These are phyloP conservation scores for Triticum monococcum DNA, from an alignment of 176 grass and related monocot species.

Conservation along the genomic window DNA sequence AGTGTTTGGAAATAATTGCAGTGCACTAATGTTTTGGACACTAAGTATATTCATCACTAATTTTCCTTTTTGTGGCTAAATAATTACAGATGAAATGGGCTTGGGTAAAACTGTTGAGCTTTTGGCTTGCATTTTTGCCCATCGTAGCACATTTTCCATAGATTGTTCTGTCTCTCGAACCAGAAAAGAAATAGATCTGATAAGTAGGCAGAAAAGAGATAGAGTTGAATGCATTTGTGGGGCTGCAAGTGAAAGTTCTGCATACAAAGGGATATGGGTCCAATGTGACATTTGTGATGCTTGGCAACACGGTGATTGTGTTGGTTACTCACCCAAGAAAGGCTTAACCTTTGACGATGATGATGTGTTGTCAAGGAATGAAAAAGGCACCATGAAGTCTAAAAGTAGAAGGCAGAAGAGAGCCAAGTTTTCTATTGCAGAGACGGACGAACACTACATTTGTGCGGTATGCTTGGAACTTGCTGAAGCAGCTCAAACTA, in stretches of 20 bases:
- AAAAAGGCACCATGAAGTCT: conserved; percentile 51
- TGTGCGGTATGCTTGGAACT: conserved; percentile 79
- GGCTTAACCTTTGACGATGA: conserved; percentile 44
- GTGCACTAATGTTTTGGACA: conserved; percentile 2
- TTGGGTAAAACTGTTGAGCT: conserved; percentile 94
- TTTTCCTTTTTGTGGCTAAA: conserved; percentile 27
- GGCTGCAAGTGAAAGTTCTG: conserved; percentile 81
- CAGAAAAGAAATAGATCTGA: conserved; percentile 33
- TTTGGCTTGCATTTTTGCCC: conserved; percentile 85
- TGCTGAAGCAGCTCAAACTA: conserved; percentile 66
- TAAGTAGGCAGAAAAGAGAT: conserved; percentile 84
- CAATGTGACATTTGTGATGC: conserved; percentile 94
- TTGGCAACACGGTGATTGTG: conserved; percentile 94
- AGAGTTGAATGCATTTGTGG: conserved; percentile 95
- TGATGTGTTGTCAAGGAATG: conserved; percentile 19
- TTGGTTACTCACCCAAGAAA: conserved; percentile 68
- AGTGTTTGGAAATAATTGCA: background rate
- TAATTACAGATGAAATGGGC: conserved; percentile 94
- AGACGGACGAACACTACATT: conserved; percentile 56
- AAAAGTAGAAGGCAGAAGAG: conserved; percentile 59
- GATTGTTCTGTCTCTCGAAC: conserved; percentile 25
- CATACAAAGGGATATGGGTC: conserved; percentile 79
- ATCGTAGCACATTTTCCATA: conserved; percentile 51
- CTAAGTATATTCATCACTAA: conserved; percentile 14
- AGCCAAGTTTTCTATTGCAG: conserved; percentile 42